Percentiles rank a stretch among this genome's conserved stretches.
Evolutionary conservation across 371 early-diverging fungal species (phyloP).

Genomic region (Blakeslea trispora): DNA sequence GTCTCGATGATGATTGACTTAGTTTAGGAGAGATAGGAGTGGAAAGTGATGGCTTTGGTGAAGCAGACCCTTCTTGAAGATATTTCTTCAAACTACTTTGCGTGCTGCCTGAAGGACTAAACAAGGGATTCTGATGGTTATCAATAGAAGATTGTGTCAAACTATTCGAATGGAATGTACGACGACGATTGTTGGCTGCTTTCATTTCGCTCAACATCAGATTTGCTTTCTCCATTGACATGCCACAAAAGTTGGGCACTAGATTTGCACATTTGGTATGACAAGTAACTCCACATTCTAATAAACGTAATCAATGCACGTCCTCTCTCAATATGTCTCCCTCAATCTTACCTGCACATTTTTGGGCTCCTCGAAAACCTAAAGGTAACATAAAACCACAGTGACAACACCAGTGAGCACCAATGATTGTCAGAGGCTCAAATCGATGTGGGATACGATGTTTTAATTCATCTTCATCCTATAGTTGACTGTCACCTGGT

Average conservation of each 20-base stretch:
- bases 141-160: conserved; percentile 9
- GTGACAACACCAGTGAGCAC: conserved; percentile 93
- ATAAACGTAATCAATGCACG: background rate
- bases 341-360: conserved; percentile 43
- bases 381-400: conserved; percentile 93
- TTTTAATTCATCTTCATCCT: conserved; percentile 65
- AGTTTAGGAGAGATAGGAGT: conserved; percentile 21
- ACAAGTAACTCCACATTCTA: conserved; percentile 81
- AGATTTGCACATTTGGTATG: conserved; percentile 86
- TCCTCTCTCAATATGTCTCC: background rate
- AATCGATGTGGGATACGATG: conserved; percentile 95
- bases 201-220: conserved; percentile 78
- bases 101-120: conserved; percentile 20
- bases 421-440: conserved; percentile 70
- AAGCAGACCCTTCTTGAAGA: background rate
- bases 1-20: conserved; percentile 6
- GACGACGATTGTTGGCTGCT: conserved; percentile 57
- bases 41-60: conserved; percentile 20
- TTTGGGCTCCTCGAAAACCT: conserved; percentile 66
- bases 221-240: conserved; percentile 82
- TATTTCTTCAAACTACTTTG: conserved; percentile 4
- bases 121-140: conserved; percentile 21
- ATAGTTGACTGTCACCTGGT: too few species aligned
- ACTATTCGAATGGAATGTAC: conserved; percentile 25
- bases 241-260: conserved; percentile 94